phyloP scores from a whole-genome alignment of 2,329 filamentous ascomycete species.

The Alternaria atra region DNA sequence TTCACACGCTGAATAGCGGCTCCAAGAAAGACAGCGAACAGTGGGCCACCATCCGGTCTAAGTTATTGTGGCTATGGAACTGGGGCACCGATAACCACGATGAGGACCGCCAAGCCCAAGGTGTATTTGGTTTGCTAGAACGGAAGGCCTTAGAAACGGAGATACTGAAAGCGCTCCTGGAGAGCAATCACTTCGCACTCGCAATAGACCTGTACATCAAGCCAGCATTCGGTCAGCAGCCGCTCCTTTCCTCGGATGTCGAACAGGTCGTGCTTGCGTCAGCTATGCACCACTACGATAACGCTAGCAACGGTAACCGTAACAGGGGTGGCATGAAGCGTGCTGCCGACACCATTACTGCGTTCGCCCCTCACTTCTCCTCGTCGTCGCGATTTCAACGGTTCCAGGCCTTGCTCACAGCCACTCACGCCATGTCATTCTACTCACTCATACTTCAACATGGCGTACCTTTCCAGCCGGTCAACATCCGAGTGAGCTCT shows the following conservation, averaged over 20 bases:
- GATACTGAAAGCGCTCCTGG: conserved; percentile 73
- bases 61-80: conserved; percentile 76
- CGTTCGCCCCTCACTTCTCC: conserved; percentile 68
- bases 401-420: conserved; percentile 71
- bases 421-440: conserved; percentile 77
- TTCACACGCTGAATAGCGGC: conserved; percentile 63
- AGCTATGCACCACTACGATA: conserved; percentile 78
- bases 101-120: conserved; percentile 52
- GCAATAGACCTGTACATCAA: conserved; percentile 67
- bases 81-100: conserved; percentile 68
- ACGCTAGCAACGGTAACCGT: conserved; percentile 81
- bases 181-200: conserved; percentile 70
- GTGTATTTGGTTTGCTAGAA: conserved; percentile 67
- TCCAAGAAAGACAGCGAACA: conserved; percentile 67
- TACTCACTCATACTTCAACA: conserved; percentile 82
- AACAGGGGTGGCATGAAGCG: conserved; percentile 79
- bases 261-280: conserved; percentile 69
- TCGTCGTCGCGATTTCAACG: conserved; percentile 63
- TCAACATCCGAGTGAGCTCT: conserved; percentile 77
- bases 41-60: conserved; percentile 63
- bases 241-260: conserved; percentile 62
- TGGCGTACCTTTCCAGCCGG: conserved; percentile 80
- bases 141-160: conserved; percentile 73
- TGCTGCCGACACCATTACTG: conserved; percentile 67
- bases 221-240: conserved; percentile 60